These are phyloP conservation scores for Monoraphidium neglectum DNA, from an alignment of 139 green algal species.

Conservation along the genomic window DNA sequence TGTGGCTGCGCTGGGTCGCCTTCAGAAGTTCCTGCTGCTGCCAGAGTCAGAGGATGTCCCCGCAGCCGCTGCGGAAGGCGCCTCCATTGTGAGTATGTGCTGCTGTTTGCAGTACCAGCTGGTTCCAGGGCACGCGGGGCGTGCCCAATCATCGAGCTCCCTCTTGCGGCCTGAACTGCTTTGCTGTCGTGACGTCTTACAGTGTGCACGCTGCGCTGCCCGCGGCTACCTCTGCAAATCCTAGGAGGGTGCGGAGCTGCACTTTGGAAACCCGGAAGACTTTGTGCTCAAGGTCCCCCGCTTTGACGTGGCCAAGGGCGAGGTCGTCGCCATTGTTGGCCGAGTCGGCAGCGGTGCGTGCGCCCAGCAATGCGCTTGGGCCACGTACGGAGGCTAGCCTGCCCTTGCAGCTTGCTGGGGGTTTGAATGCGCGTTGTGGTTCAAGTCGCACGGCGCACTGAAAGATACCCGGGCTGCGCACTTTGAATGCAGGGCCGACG, in stretches of 20 bases:
- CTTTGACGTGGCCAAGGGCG: constrained; percentile 50
- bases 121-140: neutral
- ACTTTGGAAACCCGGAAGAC: constrained; percentile 38
- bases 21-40: constrained; percentile 62
- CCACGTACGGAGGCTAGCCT: too few species aligned
- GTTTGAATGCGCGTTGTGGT: too few species aligned
- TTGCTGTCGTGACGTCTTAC: too few species aligned
- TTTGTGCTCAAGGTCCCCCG: constrained; percentile 50
- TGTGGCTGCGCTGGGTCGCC: constrained; percentile 37
- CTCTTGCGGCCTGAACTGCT: neutral
- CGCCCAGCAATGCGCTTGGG: too few species aligned
- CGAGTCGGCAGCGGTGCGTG: constrained; percentile 53
- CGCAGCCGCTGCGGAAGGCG: constrained; percentile 18
- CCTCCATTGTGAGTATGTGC: constrained; percentile 28
- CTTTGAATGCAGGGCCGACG: too few species aligned
- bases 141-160: neutral
- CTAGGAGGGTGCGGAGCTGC: constrained; percentile 40
- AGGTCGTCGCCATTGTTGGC: constrained; percentile 68
- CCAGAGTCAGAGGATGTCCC: constrained; percentile 36
- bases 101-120: neutral
- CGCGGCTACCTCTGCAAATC: too few species aligned
- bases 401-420: too few species aligned
- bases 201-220: too few species aligned
- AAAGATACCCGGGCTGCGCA: too few species aligned
- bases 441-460: too few species aligned